A percentile compares a stretch with the other conserved stretches of the same genome.
These are phyloP conservation scores for Colletotrichum lini DNA, from an alignment of 2,329 filamentous ascomycete species.

Conservation along the genomic window DNA sequence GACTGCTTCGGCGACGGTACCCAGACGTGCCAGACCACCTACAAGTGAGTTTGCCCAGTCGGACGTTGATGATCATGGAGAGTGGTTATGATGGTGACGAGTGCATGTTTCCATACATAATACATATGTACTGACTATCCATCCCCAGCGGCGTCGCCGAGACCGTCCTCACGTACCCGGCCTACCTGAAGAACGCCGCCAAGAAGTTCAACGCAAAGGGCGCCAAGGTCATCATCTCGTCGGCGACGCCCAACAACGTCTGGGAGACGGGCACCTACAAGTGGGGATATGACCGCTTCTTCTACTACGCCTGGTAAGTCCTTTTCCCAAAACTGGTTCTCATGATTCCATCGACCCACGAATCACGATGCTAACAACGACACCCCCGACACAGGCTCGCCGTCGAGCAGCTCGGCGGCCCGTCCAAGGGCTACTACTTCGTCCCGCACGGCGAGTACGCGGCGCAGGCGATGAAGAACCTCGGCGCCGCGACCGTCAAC, in stretches of 20 bases:
- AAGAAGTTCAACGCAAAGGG: conserved; percentile 68
- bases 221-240: conserved; percentile 71
- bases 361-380: neutral
- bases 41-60: conserved; percentile 51
- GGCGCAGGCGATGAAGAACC: conserved; percentile 64
- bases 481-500: conserved; percentile 66
- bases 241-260: conserved; percentile 70
- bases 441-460: conserved; percentile 74
- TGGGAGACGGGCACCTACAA: conserved; percentile 70
- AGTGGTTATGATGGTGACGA: too few relatives aligned
- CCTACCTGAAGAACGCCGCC: conserved; percentile 72
- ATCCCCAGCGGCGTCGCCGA: conserved; percentile 58
- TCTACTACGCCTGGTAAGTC: conserved; percentile 65
- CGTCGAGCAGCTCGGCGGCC: conserved; percentile 53
- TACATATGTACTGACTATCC: conserved; percentile 15
- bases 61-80: too few relatives aligned
- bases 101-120: too few relatives aligned
- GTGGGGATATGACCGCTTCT: conserved; percentile 67
- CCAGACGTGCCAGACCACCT: conserved; percentile 68
- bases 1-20: conserved; percentile 69
- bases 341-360: too few relatives aligned
- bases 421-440: conserved; percentile 62
- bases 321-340: too few relatives aligned
- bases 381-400: conserved; percentile 47
- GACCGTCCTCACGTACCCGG: conserved; percentile 72